These are phyloP conservation scores for Magnaporthiopsis rhizophila DNA, from an alignment of 2,329 filamentous ascomycete species.

Conservation along the genomic window DNA sequence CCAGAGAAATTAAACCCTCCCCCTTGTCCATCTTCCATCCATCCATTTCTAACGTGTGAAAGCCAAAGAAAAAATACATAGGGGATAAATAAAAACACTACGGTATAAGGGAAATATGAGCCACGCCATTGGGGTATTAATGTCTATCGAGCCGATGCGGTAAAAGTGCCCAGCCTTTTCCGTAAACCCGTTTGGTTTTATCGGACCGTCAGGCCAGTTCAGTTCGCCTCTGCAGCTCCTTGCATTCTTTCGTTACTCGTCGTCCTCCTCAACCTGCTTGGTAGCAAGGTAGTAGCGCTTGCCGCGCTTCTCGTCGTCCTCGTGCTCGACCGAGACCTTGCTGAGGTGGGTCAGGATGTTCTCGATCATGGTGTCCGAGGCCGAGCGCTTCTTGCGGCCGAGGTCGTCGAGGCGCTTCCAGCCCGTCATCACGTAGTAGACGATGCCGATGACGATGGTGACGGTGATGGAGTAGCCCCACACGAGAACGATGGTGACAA, in stretches of 20 bases:
- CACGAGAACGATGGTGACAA: constrained; percentile 56
- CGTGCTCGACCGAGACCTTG: constrained; percentile 55
- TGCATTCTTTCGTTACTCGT: constrained; percentile 9
- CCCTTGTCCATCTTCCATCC: no score
- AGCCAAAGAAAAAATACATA: background rate
- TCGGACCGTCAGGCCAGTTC: no score
- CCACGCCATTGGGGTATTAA: background rate
- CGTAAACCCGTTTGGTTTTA: no score
- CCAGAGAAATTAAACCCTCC: background rate
- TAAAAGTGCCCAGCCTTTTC: background rate
- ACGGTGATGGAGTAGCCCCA: constrained; percentile 59
- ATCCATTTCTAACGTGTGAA: no score
- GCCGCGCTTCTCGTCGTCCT: constrained; percentile 38
- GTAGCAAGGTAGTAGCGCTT: constrained; percentile 26
- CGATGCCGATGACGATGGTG: constrained; percentile 56
- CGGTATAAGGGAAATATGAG: background rate
- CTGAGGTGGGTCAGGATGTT: constrained; percentile 57
- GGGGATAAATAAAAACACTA: background rate
- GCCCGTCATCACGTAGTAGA: constrained; percentile 55
- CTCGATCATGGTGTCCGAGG: constrained; percentile 56
- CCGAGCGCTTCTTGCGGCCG: constrained; percentile 52
- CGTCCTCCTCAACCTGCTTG: constrained; percentile 14
- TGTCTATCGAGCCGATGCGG: background rate
- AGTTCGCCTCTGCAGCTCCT: background rate
- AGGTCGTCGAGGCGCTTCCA: constrained; percentile 52